Base-by-base conservation (phyloP, 441 rosid species). In the Kokia cookei region DNA sequence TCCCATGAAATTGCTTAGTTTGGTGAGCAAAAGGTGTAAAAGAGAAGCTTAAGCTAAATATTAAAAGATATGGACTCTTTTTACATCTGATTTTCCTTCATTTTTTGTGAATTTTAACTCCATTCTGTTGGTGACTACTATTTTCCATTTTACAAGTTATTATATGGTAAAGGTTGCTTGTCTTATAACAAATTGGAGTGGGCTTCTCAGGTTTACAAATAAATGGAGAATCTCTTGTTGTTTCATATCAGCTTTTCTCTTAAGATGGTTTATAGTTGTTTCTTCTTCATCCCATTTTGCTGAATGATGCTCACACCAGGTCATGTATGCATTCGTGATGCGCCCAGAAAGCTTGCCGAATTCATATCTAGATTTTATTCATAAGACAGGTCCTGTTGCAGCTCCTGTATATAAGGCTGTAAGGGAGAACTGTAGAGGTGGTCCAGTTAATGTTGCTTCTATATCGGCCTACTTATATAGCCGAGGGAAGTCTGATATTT, bases 331-430 rank as follows among this genome's bases (percentile, higher is more conserved):
- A 75, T 96, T 96, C 79, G 89, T 93, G 59, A 93, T 96, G 99
- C 98, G 91, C 57, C 98, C 99, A 5, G 99, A 96, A 85, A 96
- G 96, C 86, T 87, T 96, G 88, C 99, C 98, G 26, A 90, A 90
- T 82, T 83, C 98, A 71, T 96, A 96, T 85, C 93, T 81, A 76
- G 94, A 93, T 75, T 96, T 93, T 61, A 96, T 96, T 81, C 98
- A 93, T 84, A 93, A 92, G 82, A 96, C 97, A 15, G 98, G 98
- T 62, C 99, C 99, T 68, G 97, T 93, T 77, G 91, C 93, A 45
- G 83, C 78, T 14, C 96, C 98, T 74, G 93, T 88, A 7, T 96
- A 96, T 84, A 91, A 90, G 86, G 94, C 98, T 75, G 97, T 93
- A n/a, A 89, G 91, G 84, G 96, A 93, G 47, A 84, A 84, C 88